phyloP scores from a whole-genome alignment of 2,329 filamentous ascomycete species.

The Ophiocordyceps australis region DNA sequence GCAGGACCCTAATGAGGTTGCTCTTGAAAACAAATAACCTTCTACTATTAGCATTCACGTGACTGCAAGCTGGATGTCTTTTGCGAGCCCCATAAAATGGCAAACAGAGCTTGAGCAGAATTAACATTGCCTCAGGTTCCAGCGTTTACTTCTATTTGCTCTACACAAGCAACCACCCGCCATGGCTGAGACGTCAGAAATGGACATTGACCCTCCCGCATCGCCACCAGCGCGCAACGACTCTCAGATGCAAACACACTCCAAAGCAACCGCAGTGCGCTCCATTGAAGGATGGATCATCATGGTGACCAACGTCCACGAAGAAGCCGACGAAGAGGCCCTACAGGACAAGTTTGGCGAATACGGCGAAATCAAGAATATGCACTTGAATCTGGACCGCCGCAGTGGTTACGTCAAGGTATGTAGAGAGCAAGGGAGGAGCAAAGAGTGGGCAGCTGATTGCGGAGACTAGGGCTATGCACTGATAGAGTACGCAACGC shows the following conservation, averaged over 20 bases:
- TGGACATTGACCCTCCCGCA: conserved; percentile 34
- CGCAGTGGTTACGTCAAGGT: conserved; percentile 80
- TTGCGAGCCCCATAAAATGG: too few species aligned
- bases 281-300: conserved; percentile 85
- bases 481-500: conserved; percentile 66
- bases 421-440: conserved; percentile 2
- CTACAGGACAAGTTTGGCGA: conserved; percentile 69
- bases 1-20: too few species aligned
- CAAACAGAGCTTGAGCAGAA: too few species aligned
- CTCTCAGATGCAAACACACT: conserved; percentile 51
- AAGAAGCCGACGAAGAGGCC: conserved; percentile 72
- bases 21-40: too few species aligned
- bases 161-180: background rate
- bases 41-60: too few species aligned
- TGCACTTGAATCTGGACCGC: conserved; percentile 68
- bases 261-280: conserved; percentile 62
- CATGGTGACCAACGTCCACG: conserved; percentile 72
- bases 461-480: conserved; percentile 52
- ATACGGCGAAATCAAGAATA: conserved; percentile 73
- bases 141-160: too few species aligned
- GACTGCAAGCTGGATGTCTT: too few species aligned
- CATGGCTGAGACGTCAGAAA: conserved; percentile 38
- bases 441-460: background rate
- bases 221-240: conserved; percentile 27
- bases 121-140: too few species aligned